phyloP scores from a whole-genome alignment of 2,329 filamentous ascomycete species.

The Biscogniauxia sp. region DNA sequence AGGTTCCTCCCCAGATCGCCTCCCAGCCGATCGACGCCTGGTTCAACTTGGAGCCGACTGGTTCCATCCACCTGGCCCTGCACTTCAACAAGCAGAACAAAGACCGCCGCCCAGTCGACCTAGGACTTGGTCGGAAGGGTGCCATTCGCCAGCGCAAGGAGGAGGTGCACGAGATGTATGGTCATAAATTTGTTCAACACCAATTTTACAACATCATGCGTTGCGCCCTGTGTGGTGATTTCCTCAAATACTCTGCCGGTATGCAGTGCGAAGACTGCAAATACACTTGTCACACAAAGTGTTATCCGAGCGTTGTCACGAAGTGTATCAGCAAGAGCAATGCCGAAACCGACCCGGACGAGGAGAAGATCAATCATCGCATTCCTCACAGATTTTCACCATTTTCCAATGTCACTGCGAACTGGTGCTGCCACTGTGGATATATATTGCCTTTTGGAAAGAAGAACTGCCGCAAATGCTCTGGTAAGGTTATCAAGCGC shows the following conservation, averaged over 20 bases:
- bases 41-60: slow-evolving; percentile 95
- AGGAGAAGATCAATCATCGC: slow-evolving; percentile 99
- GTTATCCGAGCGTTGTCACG: slow-evolving; percentile 92
- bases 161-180: slow-evolving; percentile 97
- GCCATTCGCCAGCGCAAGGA: slow-evolving; percentile 97
- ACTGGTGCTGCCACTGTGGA: slow-evolving; percentile 99
- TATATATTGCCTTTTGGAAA: slow-evolving; percentile 93
- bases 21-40: slow-evolving; percentile 79
- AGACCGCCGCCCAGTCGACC: slow-evolving; percentile 77
- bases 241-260: slow-evolving; percentile 95
- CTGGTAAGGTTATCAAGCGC: slow-evolving; percentile 53
- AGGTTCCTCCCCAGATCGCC: slow-evolving; percentile 49
- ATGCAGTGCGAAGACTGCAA: slow-evolving; percentile 99
- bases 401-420: slow-evolving; percentile 97
- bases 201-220: slow-evolving; percentile 99
- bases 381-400: slow-evolving; percentile 96
- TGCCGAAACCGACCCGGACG: slow-evolving; percentile 94
- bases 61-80: slow-evolving; percentile 86
- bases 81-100: slow-evolving; percentile 90
- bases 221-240: slow-evolving; percentile 94
- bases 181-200: slow-evolving; percentile 97
- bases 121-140: slow-evolving; percentile 90
- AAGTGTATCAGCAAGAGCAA: slow-evolving; percentile 99
- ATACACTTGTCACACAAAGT: slow-evolving; percentile 98
- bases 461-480: slow-evolving; percentile 91